Percentiles rank a stretch among this genome's conserved stretches.
These are phyloP conservation scores for Fusarium torulosum DNA, from an alignment of 2,329 filamentous ascomycete genomes.

Conservation along the genomic window DNA sequence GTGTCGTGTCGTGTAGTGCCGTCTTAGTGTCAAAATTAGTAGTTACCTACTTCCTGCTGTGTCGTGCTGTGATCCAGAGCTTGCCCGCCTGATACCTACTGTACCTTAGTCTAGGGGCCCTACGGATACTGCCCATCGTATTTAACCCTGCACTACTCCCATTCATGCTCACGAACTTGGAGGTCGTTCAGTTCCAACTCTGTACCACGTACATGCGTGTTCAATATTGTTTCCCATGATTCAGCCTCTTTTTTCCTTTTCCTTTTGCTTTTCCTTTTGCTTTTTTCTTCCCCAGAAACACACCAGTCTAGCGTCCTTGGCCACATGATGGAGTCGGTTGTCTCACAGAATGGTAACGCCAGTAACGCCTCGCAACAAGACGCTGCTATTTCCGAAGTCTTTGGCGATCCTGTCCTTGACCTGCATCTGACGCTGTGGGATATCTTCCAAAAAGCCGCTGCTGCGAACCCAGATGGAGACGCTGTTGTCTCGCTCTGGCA, in stretches of 20 bases:
- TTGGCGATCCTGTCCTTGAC: slow-evolving; percentile 46
- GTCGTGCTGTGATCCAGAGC: slow-evolving; percentile 16
- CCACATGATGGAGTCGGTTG: slow-evolving; percentile 26
- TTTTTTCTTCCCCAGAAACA: background rate
- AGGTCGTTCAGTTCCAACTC: background rate
- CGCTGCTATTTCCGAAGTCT: slow-evolving; percentile 45
- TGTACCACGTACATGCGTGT: slow-evolving; percentile 37
- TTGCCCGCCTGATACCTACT: no score
- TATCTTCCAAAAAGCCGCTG: slow-evolving; percentile 48
- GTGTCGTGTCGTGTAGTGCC: slow-evolving; percentile 22
- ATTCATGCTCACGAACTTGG: slow-evolving; percentile 4
- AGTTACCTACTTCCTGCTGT: slow-evolving; percentile 16
- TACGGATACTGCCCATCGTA: slow-evolving; percentile 15
- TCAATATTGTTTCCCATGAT: slow-evolving; percentile 32
- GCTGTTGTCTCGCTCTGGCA: slow-evolving; percentile 56
- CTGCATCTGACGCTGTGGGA: slow-evolving; percentile 53
- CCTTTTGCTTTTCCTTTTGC: background rate
- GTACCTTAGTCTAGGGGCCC: no score
- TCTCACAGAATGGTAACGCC: slow-evolving; percentile 17
- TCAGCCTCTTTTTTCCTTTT: slow-evolving; percentile 33
- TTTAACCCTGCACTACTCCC: slow-evolving; percentile 39
- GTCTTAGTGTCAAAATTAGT: slow-evolving; percentile 31
- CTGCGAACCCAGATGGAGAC: slow-evolving; percentile 49
- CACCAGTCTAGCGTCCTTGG: background rate
- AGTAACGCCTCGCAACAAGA: slow-evolving; percentile 12